phyloP scores from a whole-genome alignment of 305 asterid genomes.

The Galium porrigens region DNA sequence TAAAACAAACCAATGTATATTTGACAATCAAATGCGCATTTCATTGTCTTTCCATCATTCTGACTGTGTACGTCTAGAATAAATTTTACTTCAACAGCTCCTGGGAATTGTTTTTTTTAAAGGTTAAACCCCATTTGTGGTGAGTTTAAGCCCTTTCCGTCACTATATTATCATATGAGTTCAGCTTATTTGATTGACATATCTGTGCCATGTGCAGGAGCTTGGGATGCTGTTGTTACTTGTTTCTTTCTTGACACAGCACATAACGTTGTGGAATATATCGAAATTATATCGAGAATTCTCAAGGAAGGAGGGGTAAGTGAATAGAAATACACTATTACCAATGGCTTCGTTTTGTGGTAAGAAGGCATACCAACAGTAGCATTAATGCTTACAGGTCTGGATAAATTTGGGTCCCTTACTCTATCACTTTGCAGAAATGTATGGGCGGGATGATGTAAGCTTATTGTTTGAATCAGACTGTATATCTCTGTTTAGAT shows the following conservation, averaged over 20 bases:
- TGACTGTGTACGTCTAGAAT: neutral
- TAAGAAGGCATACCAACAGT: constrained; percentile 9
- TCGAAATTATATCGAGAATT: constrained; percentile 68
- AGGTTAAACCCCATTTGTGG: neutral
- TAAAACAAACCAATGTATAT: neutral
- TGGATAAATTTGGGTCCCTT: constrained; percentile 95
- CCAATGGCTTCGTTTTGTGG: constrained; percentile 2
- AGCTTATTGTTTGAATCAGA: constrained; percentile 20
- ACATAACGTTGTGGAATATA: constrained; percentile 80
- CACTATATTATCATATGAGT: neutral
- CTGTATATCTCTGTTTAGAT: neutral
- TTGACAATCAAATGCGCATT: neutral
- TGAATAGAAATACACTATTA: constrained; percentile 14
- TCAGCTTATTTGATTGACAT: neutral
- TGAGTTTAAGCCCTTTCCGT: neutral
- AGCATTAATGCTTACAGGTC: constrained; percentile 40
- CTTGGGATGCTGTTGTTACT: constrained; percentile 93
- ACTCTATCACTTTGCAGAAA: constrained; percentile 88
- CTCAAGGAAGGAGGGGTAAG: constrained; percentile 91
- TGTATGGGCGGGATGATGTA: constrained; percentile 65
- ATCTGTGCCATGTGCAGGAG: constrained; percentile 39
- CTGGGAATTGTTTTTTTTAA: neutral
- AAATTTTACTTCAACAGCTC: neutral
- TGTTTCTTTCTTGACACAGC: constrained; percentile 95
- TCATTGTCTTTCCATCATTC: neutral